A percentile compares a stretch with the other conserved stretches of the same genome.
These are phyloP conservation scores for Didymella segeticola DNA, from an alignment of 2,329 filamentous ascomycete genomes.

Conservation along the genomic window DNA sequence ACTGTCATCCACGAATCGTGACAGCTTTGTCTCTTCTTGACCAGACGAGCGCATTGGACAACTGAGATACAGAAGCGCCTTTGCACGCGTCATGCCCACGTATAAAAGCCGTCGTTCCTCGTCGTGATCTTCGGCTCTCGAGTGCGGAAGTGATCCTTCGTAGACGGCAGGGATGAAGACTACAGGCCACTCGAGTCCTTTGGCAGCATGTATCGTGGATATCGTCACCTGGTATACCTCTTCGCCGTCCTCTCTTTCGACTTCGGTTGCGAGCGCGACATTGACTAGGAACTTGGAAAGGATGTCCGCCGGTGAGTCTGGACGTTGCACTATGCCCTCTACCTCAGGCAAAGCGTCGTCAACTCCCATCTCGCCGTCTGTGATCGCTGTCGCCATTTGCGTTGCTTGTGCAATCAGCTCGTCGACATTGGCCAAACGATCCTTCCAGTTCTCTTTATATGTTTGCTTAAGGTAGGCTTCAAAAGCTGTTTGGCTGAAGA, in stretches of 20 bases:
- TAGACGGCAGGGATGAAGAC: slow-evolving; percentile 93
- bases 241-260: slow-evolving; percentile 67
- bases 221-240: slow-evolving; percentile 76
- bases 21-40: slow-evolving; percentile 68
- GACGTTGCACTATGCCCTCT: slow-evolving; percentile 71
- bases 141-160: slow-evolving; percentile 88
- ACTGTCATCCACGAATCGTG: slow-evolving; percentile 71
- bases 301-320: slow-evolving; percentile 63
- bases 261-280: slow-evolving; percentile 76
- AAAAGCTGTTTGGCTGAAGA: slow-evolving; percentile 72
- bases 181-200: slow-evolving; percentile 94
- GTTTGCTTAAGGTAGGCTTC: slow-evolving; percentile 75
- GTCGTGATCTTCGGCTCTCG: slow-evolving; percentile 80
- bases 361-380: slow-evolving; percentile 48
- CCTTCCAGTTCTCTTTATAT: slow-evolving; percentile 69
- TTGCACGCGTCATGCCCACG: slow-evolving; percentile 94
- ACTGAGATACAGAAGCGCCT: slow-evolving; percentile 85
- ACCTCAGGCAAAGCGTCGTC: slow-evolving; percentile 68
- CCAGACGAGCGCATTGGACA: slow-evolving; percentile 73
- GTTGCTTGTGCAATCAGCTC: slow-evolving; percentile 82
- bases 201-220: slow-evolving; percentile 94
- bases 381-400: slow-evolving; percentile 66
- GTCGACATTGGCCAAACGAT: slow-evolving; percentile 85
- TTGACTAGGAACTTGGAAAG: slow-evolving; percentile 87
- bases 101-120: slow-evolving; percentile 91